Percentiles rank a stretch among this genome's conserved stretches.
Conservation (phyloP, 106 monocot genomes). For the Agapanthus africanus region DNA sequence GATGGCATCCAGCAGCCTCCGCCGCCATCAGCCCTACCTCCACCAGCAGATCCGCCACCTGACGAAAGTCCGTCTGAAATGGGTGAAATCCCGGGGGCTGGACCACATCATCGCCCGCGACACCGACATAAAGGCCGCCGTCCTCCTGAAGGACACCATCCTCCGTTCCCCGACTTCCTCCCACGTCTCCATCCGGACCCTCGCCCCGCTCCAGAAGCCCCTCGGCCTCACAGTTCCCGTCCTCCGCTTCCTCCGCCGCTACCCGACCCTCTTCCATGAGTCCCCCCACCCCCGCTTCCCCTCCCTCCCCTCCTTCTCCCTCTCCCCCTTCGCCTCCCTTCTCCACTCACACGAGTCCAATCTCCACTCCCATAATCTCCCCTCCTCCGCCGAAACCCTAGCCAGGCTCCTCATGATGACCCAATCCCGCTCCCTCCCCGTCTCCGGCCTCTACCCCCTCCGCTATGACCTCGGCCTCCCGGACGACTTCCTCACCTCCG, state of each 20-base stretch:
- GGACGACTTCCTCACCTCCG: conserved; percentile 26
- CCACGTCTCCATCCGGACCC: conserved; percentile 42
- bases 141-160: conserved; percentile 67
- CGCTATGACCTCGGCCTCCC: conserved; percentile 64
- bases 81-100: conserved; percentile 81
- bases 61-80: conserved; percentile 72
- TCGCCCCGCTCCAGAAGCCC: conserved; percentile 55
- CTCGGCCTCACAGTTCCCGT: conserved; percentile 84
- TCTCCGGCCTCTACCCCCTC: conserved; percentile 33
- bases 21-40: neutral
- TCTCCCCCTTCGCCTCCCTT: conserved; percentile 34
- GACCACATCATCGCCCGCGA: conserved; percentile 96
- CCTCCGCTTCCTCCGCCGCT: conserved; percentile 94
- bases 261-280: conserved; percentile 76
- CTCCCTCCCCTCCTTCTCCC: conserved; percentile 64
- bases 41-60: neutral
- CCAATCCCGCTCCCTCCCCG: conserved; percentile 39
- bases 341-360: conserved; percentile 37
- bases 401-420: conserved; percentile 50
- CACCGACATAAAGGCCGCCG: conserved; percentile 69
- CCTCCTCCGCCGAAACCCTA: conserved; percentile 28
- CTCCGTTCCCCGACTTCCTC: conserved; percentile 33
- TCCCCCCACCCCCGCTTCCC: conserved; percentile 59
- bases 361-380: conserved; percentile 13
- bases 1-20: conserved; percentile 9